A percentile compares a stretch with the other conserved stretches of the same genome.
phyloP scores from a whole-genome alignment of 495 filamentous ascomycete species.

The Aspergillus bertholletiae region DNA sequence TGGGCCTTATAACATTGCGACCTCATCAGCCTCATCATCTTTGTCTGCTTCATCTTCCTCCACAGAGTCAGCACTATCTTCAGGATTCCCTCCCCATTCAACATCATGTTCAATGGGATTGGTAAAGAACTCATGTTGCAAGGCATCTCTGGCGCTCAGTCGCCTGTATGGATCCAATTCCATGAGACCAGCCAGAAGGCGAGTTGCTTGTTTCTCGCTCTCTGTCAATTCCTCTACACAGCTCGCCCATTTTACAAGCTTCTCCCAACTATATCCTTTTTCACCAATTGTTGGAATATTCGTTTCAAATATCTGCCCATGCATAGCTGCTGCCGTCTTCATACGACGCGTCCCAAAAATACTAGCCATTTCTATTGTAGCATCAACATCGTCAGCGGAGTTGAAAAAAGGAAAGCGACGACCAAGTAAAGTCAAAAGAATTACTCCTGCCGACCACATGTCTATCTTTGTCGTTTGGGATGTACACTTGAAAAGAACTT shows the following conservation, averaged over 20 bases:
- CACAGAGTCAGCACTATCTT: conserved; percentile 37
- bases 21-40: conserved; percentile 42
- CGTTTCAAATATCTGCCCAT: conserved; percentile 85
- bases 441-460: conserved; percentile 94
- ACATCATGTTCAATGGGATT: conserved; percentile 46
- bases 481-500: conserved; percentile 97
- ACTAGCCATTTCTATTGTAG: conserved; percentile 93
- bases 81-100: conserved; percentile 43
- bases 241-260: conserved; percentile 90
- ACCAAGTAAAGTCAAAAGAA: conserved; percentile 85
- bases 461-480: conserved; percentile 95
- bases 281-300: conserved; percentile 86
- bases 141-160: conserved; percentile 55
- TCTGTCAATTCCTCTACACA: conserved; percentile 46
- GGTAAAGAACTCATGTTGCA: conserved; percentile 63
- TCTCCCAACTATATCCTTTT: conserved; percentile 80
- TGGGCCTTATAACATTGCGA: conserved; percentile 38
- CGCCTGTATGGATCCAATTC: conserved; percentile 54
- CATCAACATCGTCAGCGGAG: conserved; percentile 91
- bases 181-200: conserved; percentile 64
- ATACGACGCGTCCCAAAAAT: conserved; percentile 87
- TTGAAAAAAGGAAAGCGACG: conserved; percentile 98
- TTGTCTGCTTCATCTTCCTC: conserved; percentile 33
- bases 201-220: conserved; percentile 45
- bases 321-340: conserved; percentile 74